Evolutionary conservation across 2,329 filamentous ascomycete species (phyloP).

Genomic region (Penicillium psychrosexuale): DNA sequence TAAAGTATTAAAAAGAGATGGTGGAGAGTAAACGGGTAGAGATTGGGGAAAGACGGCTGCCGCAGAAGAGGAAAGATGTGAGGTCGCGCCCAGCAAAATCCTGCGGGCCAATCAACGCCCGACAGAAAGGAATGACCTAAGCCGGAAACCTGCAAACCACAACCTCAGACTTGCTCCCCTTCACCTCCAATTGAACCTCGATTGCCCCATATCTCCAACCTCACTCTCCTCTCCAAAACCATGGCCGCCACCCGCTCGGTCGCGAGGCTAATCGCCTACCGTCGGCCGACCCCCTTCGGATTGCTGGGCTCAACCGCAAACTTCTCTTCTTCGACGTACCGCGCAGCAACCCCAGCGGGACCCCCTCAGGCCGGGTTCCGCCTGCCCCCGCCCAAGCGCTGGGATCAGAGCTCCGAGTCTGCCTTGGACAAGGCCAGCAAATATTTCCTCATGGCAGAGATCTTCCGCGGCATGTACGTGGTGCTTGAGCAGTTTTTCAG

Average conservation of each 20-base stretch:
- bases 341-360: constrained; percentile 65
- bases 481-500: constrained; percentile 97
- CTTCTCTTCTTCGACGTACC: constrained; percentile 63
- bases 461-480: constrained; percentile 97
- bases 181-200: constrained; percentile 21
- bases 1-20: constrained; percentile 12
- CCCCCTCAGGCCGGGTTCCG: constrained; percentile 80
- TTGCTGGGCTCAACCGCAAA: constrained; percentile 50
- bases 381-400: constrained; percentile 67
- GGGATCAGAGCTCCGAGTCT: constrained; percentile 75
- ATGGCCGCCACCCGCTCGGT: constrained; percentile 48
- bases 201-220: constrained; percentile 20
- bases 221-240: constrained; percentile 15
- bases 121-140: constrained; percentile 43
- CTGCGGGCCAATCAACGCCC: constrained; percentile 39
- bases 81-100: constrained; percentile 36
- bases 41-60: constrained; percentile 18
- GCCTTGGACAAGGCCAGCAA: constrained; percentile 80
- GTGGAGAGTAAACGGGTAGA: constrained; percentile 12
- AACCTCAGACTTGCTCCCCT: constrained; percentile 23
- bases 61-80: constrained; percentile 22
- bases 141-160: constrained; percentile 33
- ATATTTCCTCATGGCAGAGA: constrained; percentile 94
- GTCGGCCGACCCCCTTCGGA: constrained; percentile 34
- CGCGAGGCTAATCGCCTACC: constrained; percentile 45